Evolutionary conservation across 257 asterid species (phyloP), one percentile per base, ranked within the genome.

Genomic region (Coffea canephora): DNA sequence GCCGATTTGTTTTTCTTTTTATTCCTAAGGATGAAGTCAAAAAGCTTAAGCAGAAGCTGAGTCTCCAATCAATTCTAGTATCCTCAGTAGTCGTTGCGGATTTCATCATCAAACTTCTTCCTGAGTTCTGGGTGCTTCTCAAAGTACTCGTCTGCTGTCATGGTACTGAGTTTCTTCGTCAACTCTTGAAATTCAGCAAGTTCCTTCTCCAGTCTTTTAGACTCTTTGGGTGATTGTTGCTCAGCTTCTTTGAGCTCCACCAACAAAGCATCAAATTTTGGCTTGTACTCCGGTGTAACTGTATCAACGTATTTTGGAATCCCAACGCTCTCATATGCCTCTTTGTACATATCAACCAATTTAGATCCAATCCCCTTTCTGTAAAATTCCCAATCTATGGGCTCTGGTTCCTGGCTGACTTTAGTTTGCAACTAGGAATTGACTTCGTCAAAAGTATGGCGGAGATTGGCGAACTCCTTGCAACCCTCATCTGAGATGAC

Each of bases 321-420:
- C 84, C 92, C 87, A 79, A 94, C 74, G 83, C 98, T 91, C 68
- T 94, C 97, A 75, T 91, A 93, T 69, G 98, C 98, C 85, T 93
- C 96, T 85, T 94, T 93, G 89, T 94, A 94, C 89, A 93, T 88
- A 82, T 94, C 98, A 85, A 94, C 98, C 93, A 94, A 87, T 82
- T 95, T 91, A 79, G 97, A 79, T 75, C 97, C 98, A 76, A 94
- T 89, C 84, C 97, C 96, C 87, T 93, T 93, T 78, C 98, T 89
- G 88, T 94, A 94, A 69, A 88, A 90, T 57, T 91, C 98, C 98
- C 98, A 94, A 84, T 94, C 92, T 79, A 94, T 80, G 67, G 98
- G 96, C 81, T 93, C 95, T n/a, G 98, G 97, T 83, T 94, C 97
- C 98, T 94, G 89, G 88, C 99, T 95, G 83, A 93, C 93, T 84